Evolutionary conservation across 208 protist species (phyloP).

Genomic region (Angomonas ambiguus): DNA sequence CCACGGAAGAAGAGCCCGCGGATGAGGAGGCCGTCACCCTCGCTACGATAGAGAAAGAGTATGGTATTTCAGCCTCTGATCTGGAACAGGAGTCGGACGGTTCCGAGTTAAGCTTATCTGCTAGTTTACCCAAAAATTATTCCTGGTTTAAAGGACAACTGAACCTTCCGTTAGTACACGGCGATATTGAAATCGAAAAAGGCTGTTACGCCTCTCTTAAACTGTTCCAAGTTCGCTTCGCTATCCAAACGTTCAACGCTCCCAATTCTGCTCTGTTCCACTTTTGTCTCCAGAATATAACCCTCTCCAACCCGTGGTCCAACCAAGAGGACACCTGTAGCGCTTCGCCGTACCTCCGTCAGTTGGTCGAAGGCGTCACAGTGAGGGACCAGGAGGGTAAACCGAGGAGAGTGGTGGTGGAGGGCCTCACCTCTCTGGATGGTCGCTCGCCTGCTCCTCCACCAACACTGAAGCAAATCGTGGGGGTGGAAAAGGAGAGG

Average conservation of each 20-base stretch:
- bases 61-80: constrained; percentile 55
- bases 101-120: constrained; percentile 10
- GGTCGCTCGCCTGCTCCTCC: not conserved
- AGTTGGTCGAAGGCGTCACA: constrained; percentile 33
- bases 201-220: constrained; percentile 38
- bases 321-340: not conserved
- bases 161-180: constrained; percentile 44
- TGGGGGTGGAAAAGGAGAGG: constrained; percentile 8
- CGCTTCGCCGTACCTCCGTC: constrained; percentile 9
- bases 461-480: constrained; percentile 12
- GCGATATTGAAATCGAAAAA: constrained; percentile 47
- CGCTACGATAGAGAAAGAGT: constrained; percentile 48
- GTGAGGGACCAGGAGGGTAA: not conserved
- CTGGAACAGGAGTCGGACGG: constrained; percentile 16
- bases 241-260: constrained; percentile 50
- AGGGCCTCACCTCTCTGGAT: not conserved
- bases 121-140: constrained; percentile 54
- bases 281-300: constrained; percentile 64
- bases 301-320: constrained; percentile 20
- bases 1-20: not conserved
- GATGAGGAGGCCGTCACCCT: constrained; percentile 17
- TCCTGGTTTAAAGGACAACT: constrained; percentile 59
- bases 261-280: constrained; percentile 45
- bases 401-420: not conserved
- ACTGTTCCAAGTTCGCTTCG: constrained; percentile 45